A percentile compares a stretch with the other conserved stretches of the same genome.
These are phyloP conservation scores for Chaetomiaceae sp. DNA, from an alignment of 2,329 filamentous ascomycete species.

Conservation along the genomic window DNA sequence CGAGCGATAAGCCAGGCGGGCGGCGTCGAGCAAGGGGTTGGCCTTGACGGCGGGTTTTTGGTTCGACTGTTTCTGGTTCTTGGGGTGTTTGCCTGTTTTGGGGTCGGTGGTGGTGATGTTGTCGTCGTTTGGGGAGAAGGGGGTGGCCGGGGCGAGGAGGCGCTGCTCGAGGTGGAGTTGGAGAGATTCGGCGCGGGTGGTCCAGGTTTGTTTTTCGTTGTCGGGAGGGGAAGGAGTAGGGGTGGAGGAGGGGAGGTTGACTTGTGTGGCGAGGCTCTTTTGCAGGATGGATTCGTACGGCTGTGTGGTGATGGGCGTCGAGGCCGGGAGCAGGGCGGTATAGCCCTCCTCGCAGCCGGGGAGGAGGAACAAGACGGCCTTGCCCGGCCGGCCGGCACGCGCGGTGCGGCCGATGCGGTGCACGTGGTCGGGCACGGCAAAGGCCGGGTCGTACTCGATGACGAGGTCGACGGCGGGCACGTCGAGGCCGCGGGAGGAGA, in stretches of 20 bases:
- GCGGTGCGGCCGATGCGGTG: slow-evolving; percentile 94
- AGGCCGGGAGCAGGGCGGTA: slow-evolving; percentile 59
- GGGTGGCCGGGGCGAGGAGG: slow-evolving; percentile 35
- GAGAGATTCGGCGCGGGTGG: slow-evolving; percentile 46
- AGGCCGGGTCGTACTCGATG: slow-evolving; percentile 92
- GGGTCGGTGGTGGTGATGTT: slow-evolving; percentile 13
- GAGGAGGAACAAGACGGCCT: slow-evolving; percentile 81
- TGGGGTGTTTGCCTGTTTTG: slow-evolving; percentile 15
- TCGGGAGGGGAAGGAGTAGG: slow-evolving; percentile 48
- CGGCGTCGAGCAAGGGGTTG: slow-evolving; percentile 67
- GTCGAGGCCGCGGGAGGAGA: slow-evolving; percentile 91
- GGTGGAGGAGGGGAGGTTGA: slow-evolving; percentile 56
- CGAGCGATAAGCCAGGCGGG: slow-evolving; percentile 79
- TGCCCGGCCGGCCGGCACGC: slow-evolving; percentile 80
- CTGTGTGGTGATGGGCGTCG: slow-evolving; percentile 43
- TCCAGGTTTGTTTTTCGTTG: slow-evolving; percentile 45
- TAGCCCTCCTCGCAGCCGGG: slow-evolving; percentile 92
- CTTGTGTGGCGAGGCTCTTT: slow-evolving; percentile 55
- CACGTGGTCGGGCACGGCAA: slow-evolving; percentile 86
- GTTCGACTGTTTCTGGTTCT: slow-evolving; percentile 11
- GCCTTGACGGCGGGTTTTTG: slow-evolving; percentile 39
- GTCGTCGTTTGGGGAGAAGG: slow-evolving; percentile 3
- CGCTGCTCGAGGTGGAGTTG: slow-evolving; percentile 57
- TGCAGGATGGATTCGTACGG: slow-evolving; percentile 53
- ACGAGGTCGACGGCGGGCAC: slow-evolving; percentile 92